Evolutionary conservation across 805 yeast genomes (phyloP).

Genomic region (Zygosaccharomyces siamensis): DNA sequence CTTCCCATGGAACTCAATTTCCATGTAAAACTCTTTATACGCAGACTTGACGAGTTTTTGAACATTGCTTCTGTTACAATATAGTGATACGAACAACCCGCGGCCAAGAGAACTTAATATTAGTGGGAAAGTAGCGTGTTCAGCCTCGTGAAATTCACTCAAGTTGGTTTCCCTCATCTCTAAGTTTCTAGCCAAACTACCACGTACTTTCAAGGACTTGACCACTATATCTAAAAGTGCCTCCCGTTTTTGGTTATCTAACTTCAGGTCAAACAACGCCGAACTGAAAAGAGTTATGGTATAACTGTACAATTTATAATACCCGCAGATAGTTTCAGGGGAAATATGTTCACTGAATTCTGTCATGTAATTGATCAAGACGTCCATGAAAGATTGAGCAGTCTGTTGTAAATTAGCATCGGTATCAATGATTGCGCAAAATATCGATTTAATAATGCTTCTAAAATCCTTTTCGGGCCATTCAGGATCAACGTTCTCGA

Average conservation of each 20-base stretch:
- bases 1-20: slow-evolving; percentile 27
- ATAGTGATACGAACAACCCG: slow-evolving; percentile 46
- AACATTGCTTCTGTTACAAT: slow-evolving; percentile 47
- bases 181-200: slow-evolving; percentile 29
- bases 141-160: slow-evolving; percentile 22
- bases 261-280: slow-evolving; percentile 30
- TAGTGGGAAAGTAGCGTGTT: slow-evolving; percentile 30
- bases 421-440: slow-evolving; percentile 37
- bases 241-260: slow-evolving; percentile 33
- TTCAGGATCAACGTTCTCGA: slow-evolving; percentile 12
- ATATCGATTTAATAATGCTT: slow-evolving; percentile 36
- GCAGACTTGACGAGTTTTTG: slow-evolving; percentile 46
- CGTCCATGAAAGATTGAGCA: slow-evolving; percentile 36
- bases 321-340: slow-evolving; percentile 35
- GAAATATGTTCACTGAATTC: slow-evolving; percentile 22
- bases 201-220: slow-evolving; percentile 38
- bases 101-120: slow-evolving; percentile 45
- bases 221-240: slow-evolving; percentile 38
- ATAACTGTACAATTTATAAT: slow-evolving; percentile 33
- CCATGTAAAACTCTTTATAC: slow-evolving; percentile 29
- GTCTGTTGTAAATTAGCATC: slow-evolving; percentile 36
- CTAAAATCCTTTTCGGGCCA: slow-evolving; percentile 26
- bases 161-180: slow-evolving; percentile 22
- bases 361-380: slow-evolving; percentile 26
- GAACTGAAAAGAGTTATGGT: slow-evolving; percentile 38